These are phyloP conservation scores for Fusarium gaditjirri DNA, from an alignment of 2,329 filamentous ascomycete species.

Conservation along the genomic window DNA sequence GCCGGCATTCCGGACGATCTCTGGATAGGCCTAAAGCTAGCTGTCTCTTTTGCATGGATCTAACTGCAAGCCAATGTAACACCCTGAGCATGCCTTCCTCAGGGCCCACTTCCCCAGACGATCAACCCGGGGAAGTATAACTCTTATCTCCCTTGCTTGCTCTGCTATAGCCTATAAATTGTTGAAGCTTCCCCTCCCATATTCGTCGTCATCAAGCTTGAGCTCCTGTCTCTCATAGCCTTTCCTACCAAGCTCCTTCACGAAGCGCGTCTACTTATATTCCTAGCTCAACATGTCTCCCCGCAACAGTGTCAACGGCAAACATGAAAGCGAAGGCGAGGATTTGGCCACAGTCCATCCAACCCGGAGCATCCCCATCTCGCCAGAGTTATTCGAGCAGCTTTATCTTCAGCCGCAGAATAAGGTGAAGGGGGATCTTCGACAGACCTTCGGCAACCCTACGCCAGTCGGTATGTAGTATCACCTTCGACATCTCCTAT, in stretches of 20 bases:
- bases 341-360: constrained; percentile 43
- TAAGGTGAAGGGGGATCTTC: constrained; percentile 56
- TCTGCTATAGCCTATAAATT: not conserved
- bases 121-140: constrained; percentile 5
- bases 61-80: not conserved
- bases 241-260: no score
- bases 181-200: not conserved
- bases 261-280: not conserved
- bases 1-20: not conserved
- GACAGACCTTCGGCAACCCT: constrained; percentile 63
- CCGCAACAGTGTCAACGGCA: constrained; percentile 14
- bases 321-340: constrained; percentile 23
- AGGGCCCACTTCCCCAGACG: constrained; percentile 2
- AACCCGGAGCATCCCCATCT: constrained; percentile 58
- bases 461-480: constrained; percentile 54
- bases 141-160: not conserved
- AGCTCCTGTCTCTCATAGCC: not conserved
- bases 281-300: constrained; percentile 19
- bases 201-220: not conserved
- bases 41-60: not conserved
- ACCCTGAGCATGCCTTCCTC: not conserved
- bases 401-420: constrained; percentile 62
- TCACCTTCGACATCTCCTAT: fast-evolving
- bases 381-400: constrained; percentile 64
- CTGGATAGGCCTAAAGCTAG: no score